Evolutionary conservation across 2,329 filamentous ascomycete species (phyloP).

Genomic region (Cladorrhinum sp.): DNA sequence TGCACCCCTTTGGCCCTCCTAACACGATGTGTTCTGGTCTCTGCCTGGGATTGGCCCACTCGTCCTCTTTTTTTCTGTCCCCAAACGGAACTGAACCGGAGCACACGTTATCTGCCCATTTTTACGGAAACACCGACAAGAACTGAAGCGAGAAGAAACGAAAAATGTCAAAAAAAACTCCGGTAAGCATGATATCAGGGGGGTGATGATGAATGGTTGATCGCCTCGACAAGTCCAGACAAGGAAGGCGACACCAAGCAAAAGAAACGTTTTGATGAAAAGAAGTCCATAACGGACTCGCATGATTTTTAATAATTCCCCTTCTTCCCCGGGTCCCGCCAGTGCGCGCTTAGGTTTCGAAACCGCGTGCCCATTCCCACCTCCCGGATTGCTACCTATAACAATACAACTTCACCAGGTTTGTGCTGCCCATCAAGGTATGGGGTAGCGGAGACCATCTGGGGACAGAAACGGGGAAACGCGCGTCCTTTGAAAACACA

Average conservation of each 20-base stretch:
- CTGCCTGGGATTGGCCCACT: neutral
- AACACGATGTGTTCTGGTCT: neutral
- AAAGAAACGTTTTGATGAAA: neutral
- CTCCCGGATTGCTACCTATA: neutral
- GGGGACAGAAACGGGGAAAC: neutral
- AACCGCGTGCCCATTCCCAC: neutral
- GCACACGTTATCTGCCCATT: neutral
- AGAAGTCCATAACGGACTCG: neutral
- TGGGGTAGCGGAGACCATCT: neutral
- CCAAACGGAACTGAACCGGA: neutral
- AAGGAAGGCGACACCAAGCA: neutral
- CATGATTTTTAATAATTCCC: neutral
- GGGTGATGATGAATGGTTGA: neutral
- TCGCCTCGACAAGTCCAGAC: neutral
- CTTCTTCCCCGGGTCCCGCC: neutral
- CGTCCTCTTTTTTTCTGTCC: neutral
- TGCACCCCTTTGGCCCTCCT: neutral
- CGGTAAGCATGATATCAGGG: neutral
- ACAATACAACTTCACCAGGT: neutral
- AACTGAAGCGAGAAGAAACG: neutral
- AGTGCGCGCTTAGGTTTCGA: neutral
- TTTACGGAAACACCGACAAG: neutral
- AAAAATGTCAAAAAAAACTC: neutral
- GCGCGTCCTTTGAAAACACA: neutral
- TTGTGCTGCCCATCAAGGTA: neutral